Base-by-base conservation (phyloP, 768 basidiomycete genomes). In the Chalciporus chontae region DNA sequence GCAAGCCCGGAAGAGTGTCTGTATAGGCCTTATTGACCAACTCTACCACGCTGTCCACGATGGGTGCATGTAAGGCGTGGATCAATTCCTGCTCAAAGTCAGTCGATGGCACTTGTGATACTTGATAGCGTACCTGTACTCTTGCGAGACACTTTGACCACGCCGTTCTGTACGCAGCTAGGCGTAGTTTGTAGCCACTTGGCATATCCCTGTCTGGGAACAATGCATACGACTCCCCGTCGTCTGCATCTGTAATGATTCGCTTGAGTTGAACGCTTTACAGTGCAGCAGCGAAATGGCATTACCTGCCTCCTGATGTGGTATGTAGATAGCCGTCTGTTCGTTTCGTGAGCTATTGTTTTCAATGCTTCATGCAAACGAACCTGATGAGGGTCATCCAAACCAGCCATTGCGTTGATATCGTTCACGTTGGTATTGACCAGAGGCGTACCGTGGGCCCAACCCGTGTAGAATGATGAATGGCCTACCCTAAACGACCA, bases 111-210 rank as follows among this genome's bases (percentile, higher is more conserved):
- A 26, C 40, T 27, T 31, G 45, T 49, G 23, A 53, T 47, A 26
- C 21, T 38, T 8, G 17, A 44, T n/a, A 3, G 41, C 73, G 17
- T 53, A 85, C 83, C 69, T 81, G 78, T 17, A 85, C 67, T 15
- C 77, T 75, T 8, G 69, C 60, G 24, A 85, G 65, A 61, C 84
- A 86, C 51, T 74, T 80, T 47, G 55, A 68, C 85, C 85, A 88
- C 2, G 79, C 79, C 1, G 56, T 59, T 43, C 61, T 75, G 62
- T 87, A 88, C 5, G 77, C 79, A 41, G 72, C 58, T 43, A 84
- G 67, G 21, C 81, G 74, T 37, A 77, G 55, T 27, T 67, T 54
- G 46, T 69, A 69, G 18, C 71, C 68, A 15, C 68, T 56, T 17
- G 56, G 57, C 26, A 62, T 51, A 36, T 68, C 67, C 43, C 66